These are phyloP conservation scores for Termitomyces sp. DNA, from an alignment of 768 basidiomycete genomes.

Conservation along the genomic window DNA sequence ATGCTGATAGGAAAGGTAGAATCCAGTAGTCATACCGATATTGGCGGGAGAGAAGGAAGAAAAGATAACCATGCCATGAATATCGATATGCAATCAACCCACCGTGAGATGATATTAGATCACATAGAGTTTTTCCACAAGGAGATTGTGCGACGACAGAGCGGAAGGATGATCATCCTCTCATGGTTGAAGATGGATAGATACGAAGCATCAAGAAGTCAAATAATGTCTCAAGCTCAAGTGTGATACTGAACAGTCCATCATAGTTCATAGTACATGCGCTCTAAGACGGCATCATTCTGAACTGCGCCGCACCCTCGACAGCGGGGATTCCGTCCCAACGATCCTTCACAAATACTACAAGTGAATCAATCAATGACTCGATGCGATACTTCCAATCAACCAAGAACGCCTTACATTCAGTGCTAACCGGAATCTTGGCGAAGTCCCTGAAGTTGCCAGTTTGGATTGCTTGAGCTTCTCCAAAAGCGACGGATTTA, in stretches of 20 bases:
- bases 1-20: too few relatives aligned
- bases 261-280: background rate
- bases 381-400: background rate
- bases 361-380: background rate
- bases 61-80: too few relatives aligned
- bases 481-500: conserved; percentile 28
- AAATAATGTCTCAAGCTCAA: background rate
- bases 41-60: too few relatives aligned
- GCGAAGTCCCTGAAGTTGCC: conserved; percentile 32
- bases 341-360: conserved; percentile 34
- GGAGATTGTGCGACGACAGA: background rate
- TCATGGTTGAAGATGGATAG: background rate
- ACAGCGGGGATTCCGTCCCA: conserved; percentile 24
- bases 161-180: background rate
- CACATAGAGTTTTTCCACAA: background rate
- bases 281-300: conserved; percentile 16
- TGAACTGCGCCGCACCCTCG: conserved; percentile 22
- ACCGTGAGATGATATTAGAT: background rate
- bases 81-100: background rate
- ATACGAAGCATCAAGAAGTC: background rate
- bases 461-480: conserved; percentile 33
- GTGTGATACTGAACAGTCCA: background rate
- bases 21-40: too few relatives aligned
- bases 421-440: conserved; percentile 24
- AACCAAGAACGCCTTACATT: conserved; percentile 22